Evolutionary conservation across 2,329 filamentous ascomycete genomes (phyloP).

Genomic region (Elsinoe perseae): DNA sequence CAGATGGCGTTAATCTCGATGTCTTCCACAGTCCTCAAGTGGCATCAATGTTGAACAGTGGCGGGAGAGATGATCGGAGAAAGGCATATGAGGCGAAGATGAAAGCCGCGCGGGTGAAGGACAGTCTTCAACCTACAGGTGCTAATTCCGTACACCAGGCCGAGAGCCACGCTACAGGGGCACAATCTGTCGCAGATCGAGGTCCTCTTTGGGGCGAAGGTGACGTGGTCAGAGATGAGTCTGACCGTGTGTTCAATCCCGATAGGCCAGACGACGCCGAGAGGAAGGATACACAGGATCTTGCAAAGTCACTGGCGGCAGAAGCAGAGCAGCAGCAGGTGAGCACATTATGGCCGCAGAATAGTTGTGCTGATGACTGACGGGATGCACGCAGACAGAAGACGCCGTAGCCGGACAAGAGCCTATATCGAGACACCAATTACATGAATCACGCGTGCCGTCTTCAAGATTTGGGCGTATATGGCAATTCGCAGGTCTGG

Average conservation of each 20-base stretch:
- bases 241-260: constrained; percentile 9
- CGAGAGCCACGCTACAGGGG: not conserved
- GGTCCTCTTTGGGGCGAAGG: constrained; percentile 8
- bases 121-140: not conserved
- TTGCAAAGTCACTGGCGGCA: constrained; percentile 33
- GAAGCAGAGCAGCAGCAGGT: constrained; percentile 40
- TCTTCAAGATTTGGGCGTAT: constrained; percentile 77
- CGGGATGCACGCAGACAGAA: constrained; percentile 5
- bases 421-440: constrained; percentile 44
- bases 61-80: constrained; percentile 17
- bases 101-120: constrained; percentile 25
- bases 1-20: constrained; percentile 53
- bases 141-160: not conserved
- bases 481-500: constrained; percentile 91
- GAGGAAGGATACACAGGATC: constrained; percentile 18
- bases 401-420: constrained; percentile 26
- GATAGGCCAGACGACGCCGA: constrained; percentile 18
- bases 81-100: constrained; percentile 22
- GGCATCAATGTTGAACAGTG: constrained; percentile 16
- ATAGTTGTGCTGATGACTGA: constrained; percentile 4
- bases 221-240: constrained; percentile 3
- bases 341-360: not conserved
- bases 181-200: not conserved
- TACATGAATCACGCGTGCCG: constrained; percentile 84
- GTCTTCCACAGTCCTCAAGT: constrained; percentile 51